Evolutionary conservation across 805 yeast species (phyloP).

Genomic region (Teunomyces atbi): DNA sequence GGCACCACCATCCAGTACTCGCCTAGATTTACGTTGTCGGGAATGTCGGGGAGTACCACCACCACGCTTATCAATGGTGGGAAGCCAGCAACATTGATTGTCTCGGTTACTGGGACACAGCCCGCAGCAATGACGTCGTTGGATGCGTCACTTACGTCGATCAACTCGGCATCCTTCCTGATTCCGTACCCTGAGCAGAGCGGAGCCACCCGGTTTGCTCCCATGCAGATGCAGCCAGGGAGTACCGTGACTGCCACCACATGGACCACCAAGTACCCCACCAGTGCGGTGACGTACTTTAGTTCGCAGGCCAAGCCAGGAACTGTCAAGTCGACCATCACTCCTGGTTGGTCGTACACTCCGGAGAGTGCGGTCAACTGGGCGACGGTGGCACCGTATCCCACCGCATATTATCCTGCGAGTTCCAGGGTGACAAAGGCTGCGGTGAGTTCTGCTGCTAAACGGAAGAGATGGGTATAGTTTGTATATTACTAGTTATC

Average conservation of each 20-base stretch:
- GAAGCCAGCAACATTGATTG: constrained; percentile 10
- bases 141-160: constrained; percentile 17
- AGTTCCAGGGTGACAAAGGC: constrained; percentile 46
- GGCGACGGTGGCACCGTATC: constrained; percentile 71
- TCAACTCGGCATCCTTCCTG: constrained; percentile 50
- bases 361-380: constrained; percentile 61
- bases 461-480: constrained; percentile 41
- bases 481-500: constrained; percentile 5
- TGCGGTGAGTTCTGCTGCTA: constrained; percentile 30
- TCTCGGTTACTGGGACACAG: constrained; percentile 40
- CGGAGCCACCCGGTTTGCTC: constrained; percentile 78
- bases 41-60: constrained; percentile 69
- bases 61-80: constrained; percentile 8
- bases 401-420: constrained; percentile 66
- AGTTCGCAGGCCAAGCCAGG: constrained; percentile 47
- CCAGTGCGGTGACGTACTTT: constrained; percentile 61
- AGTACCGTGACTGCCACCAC: constrained; percentile 61
- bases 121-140: constrained; percentile 43
- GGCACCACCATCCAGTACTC: constrained; percentile 61
- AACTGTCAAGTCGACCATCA: constrained; percentile 57
- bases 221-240: constrained; percentile 91
- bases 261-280: constrained; percentile 65
- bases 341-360: constrained; percentile 83
- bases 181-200: constrained; percentile 78
- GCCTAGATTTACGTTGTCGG: constrained; percentile 59